These are phyloP conservation scores for Colletotrichum chrysophilum DNA, from an alignment of 2,329 filamentous ascomycete species.

Conservation along the genomic window DNA sequence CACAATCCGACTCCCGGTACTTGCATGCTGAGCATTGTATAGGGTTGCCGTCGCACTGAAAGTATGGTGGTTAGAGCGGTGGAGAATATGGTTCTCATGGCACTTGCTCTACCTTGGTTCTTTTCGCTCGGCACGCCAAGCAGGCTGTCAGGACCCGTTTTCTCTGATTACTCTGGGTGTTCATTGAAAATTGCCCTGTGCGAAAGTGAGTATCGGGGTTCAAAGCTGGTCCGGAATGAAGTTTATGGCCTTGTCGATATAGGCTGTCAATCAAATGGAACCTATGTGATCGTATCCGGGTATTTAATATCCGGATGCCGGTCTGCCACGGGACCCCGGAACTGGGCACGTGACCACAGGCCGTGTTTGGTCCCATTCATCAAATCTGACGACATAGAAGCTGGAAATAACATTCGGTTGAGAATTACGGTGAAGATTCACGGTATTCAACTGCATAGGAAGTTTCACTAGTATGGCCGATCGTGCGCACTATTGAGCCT, in stretches of 20 bases:
- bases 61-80: not conserved
- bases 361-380: no score
- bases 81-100: rapidly evolving
- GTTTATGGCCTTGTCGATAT: not conserved
- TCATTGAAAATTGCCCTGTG: not conserved
- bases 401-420: rapidly evolving
- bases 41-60: not conserved
- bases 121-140: not conserved
- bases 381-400: no score
- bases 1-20: not conserved
- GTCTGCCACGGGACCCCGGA: no score
- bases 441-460: no score
- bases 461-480: not conserved
- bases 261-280: not conserved
- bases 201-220: rapidly evolving
- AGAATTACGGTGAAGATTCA: no score
- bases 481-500: not conserved
- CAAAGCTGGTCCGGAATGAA: rapidly evolving
- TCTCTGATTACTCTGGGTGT: not conserved
- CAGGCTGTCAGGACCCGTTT: not conserved
- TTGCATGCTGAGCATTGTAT: not conserved
- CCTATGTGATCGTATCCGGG: not conserved
- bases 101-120: not conserved
- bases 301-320: not conserved
- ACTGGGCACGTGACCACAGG: not conserved